These are phyloP conservation scores for Penicillium sp. DNA, from an alignment of 2,329 filamentous ascomycete species.

Conservation along the genomic window DNA sequence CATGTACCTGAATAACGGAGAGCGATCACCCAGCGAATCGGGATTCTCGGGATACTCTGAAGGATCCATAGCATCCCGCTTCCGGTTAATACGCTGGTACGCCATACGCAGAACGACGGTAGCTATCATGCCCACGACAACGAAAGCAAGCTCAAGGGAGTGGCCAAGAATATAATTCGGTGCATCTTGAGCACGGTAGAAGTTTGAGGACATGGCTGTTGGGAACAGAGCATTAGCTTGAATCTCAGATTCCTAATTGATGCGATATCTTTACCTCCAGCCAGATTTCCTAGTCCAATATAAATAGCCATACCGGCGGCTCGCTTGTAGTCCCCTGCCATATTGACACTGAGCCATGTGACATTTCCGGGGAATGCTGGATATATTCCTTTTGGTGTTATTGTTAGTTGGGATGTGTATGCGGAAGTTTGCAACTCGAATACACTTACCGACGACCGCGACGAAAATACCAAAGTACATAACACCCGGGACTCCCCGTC, in stretches of 20 bases:
- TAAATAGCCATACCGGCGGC: conserved; percentile 65
- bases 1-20: conserved; percentile 64
- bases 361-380: conserved; percentile 47
- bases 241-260: not conserved
- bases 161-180: conserved; percentile 55
- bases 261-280: conserved; percentile 32
- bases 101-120: conserved; percentile 47
- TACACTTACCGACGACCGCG: conserved; percentile 44
- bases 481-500: conserved; percentile 40
- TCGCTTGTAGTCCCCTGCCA: conserved; percentile 57
- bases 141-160: conserved; percentile 53
- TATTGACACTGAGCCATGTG: conserved; percentile 62
- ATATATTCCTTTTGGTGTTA: conserved; percentile 39
- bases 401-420: not conserved
- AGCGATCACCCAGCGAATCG: conserved; percentile 60
- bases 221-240: not conserved
- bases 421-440: not conserved
- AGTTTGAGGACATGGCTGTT: conserved; percentile 68
- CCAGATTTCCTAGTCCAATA: conserved; percentile 59
- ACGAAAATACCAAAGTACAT: conserved; percentile 52
- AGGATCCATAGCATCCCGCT: conserved; percentile 50
- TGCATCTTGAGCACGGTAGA: conserved; percentile 58
- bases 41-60: conserved; percentile 52
- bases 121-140: conserved; percentile 48
- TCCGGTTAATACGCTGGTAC: conserved; percentile 61